Evolutionary conservation across 2,329 filamentous ascomycete species (phyloP).

Genomic region (Trichoderma sp.): DNA sequence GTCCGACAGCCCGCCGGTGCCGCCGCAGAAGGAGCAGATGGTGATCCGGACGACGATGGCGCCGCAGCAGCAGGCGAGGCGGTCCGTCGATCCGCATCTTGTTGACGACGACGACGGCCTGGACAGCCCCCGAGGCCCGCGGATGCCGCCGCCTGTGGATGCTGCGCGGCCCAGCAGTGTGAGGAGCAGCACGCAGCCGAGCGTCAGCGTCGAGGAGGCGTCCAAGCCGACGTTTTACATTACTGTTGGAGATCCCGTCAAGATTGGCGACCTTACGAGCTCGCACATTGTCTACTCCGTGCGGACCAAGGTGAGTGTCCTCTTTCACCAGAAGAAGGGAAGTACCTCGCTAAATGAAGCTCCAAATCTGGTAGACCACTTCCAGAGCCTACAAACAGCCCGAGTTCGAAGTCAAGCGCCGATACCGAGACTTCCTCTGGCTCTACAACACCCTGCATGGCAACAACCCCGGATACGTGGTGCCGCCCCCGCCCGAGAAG

Average conservation of each 20-base stretch:
- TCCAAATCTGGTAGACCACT: slow-evolving; percentile 65
- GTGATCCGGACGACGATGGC: slow-evolving; percentile 62
- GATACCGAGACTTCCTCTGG: slow-evolving; percentile 97
- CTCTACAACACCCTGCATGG: slow-evolving; percentile 92
- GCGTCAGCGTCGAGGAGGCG: slow-evolving; percentile 88
- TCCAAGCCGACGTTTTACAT: slow-evolving; percentile 91
- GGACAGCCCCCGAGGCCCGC: slow-evolving; percentile 53
- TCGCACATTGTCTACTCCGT: slow-evolving; percentile 98
- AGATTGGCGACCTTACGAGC: slow-evolving; percentile 94
- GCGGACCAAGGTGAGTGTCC: slow-evolving; percentile 73
- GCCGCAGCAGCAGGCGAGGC: slow-evolving; percentile 47
- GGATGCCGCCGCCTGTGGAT: slow-evolving; percentile 68
- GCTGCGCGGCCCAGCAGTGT: slow-evolving; percentile 56
- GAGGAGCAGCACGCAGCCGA: slow-evolving; percentile 64
- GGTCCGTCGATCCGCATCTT: slow-evolving; percentile 61
- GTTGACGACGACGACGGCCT: slow-evolving; percentile 70
- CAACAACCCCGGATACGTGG: slow-evolving; percentile 92
- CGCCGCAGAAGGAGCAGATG: slow-evolving; percentile 68
- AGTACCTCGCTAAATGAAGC: background rate
- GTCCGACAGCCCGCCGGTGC: slow-evolving; percentile 64
- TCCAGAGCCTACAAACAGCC: slow-evolving; percentile 93
- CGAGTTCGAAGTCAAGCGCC: slow-evolving; percentile 89
- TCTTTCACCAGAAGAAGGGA: too few relatives aligned
- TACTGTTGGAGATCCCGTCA: slow-evolving; percentile 92
- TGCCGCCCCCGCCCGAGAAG: slow-evolving; percentile 95